Evolutionary conservation across 495 filamentous ascomycete genomes (phyloP).

Genomic region (Talaromyces stipitatus): DNA sequence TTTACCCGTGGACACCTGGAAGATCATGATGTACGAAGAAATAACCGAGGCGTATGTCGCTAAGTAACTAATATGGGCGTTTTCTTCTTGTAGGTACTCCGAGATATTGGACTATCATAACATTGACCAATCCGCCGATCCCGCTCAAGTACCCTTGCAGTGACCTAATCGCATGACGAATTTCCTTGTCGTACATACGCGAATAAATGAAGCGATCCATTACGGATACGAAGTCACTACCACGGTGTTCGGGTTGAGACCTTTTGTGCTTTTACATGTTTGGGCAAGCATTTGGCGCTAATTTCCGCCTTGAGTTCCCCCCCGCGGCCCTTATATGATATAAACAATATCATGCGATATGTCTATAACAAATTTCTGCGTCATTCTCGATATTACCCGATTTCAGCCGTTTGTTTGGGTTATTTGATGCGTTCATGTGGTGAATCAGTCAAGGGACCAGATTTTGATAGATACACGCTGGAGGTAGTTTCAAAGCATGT

Average conservation of each 20-base stretch:
- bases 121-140: conserved; percentile 55
- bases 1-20: conserved; percentile 98
- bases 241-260: neutral
- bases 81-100: conserved; percentile 66
- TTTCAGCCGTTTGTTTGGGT: neutral
- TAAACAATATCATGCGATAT: neutral
- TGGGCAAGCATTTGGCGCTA: conserved; percentile 2
- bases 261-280: conserved; percentile 2
- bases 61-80: neutral
- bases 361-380: neutral
- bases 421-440: neutral
- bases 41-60: neutral
- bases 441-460: neutral
- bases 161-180: neutral
- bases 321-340: neutral
- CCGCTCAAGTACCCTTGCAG: conserved; percentile 18
- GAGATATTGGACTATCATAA: conserved; percentile 99
- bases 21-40: conserved; percentile 90
- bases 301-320: neutral
- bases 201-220: conserved; percentile 3
- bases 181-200: conserved; percentile 2
- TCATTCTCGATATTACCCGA: neutral
- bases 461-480: neutral
- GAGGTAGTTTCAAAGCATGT: neutral
- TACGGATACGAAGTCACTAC: neutral